Base-by-base conservation (phyloP, 2,329 filamentous ascomycete genomes). In the Cytospora leucostoma region DNA sequence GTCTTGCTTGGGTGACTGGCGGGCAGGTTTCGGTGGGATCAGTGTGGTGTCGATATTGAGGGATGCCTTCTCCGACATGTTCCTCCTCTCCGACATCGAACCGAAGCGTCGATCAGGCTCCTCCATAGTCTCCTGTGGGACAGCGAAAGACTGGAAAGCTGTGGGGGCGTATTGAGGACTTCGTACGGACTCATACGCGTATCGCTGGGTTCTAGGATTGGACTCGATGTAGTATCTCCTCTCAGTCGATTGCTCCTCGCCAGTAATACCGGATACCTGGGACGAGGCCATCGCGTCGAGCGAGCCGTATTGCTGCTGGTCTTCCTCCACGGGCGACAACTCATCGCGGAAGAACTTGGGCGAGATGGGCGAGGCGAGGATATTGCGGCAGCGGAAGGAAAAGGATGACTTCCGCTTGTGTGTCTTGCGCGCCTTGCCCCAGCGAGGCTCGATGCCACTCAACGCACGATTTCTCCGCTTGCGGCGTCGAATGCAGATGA, bases 301-400 rank as follows among this genome's bases (percentile, higher is more conserved):
- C 8, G 68, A 66, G 10, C 74, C 73, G 34, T 72, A 72, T 5
- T 72, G 70, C 5, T 72, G 70, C 10, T 32, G 12, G 1, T 57
- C 12, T 15, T 65, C 64, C 19, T 61, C 33, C 38, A 64, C 57
- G 1, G 61, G 61, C 1, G 53, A 35, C 15, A 57, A 32, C 4
- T 61, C 59, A 15, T 66, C 65, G 4, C 69, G 69, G 68, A 76
- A 76, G 68, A 77, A 77, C 44, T 71, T 69, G 0, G 78, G 76
- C 0, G 76, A 77, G 17, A 74, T 70, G 1, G 77, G 76, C 10
- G 75, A 75, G 6, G 57, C 19, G 32, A 80, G 70, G 59, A 77
- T 77, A 0, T 80, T 78, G 63, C 82, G 79, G 72, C 82, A 84
- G 37, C 78, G 77, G 71, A 84, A 84, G 1, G 80, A 82, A 34